These are phyloP conservation scores for Trichoderma virens DNA, from an alignment of 495 filamentous ascomycete genomes.

Conservation along the genomic window DNA sequence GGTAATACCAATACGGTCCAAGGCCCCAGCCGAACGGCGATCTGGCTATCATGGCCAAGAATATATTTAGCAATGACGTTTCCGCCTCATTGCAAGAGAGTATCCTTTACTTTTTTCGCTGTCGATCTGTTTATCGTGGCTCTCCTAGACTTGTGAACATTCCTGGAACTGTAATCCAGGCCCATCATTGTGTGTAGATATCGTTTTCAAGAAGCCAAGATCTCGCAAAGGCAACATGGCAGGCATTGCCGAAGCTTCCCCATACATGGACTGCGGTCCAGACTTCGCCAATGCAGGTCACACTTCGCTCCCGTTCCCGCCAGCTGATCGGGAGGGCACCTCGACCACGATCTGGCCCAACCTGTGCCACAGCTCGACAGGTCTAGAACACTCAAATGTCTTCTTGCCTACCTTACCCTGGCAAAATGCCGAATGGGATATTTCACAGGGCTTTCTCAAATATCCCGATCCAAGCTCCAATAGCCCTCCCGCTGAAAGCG, in stretches of 20 bases:
- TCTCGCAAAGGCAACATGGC: not conserved
- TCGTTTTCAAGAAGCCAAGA: not conserved
- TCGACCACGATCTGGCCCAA: not conserved
- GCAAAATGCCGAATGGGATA: not conserved
- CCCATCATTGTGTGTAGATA: not conserved
- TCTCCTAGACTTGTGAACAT: not conserved
- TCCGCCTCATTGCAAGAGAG: not conserved
- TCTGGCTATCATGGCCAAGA: not conserved
- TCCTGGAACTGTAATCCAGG: not conserved
- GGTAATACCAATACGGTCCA: not conserved
- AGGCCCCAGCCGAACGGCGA: not conserved
- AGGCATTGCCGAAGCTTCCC: not conserved
- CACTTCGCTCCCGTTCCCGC: not conserved
- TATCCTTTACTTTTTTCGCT: not conserved
- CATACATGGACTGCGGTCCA: not conserved
- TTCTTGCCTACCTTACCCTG: not conserved
- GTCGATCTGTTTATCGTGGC: not conserved
- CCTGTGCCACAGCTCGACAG: not conserved
- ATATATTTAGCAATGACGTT: constrained; percentile 8
- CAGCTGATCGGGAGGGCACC: not conserved
- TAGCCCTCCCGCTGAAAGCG: not conserved
- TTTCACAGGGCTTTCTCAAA: not conserved
- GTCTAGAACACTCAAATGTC: not conserved
- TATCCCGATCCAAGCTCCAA: not conserved
- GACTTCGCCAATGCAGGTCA: not conserved